Conservation (phyloP, 2,329 filamentous ascomycete species). For the Monosporascus sp. region DNA sequence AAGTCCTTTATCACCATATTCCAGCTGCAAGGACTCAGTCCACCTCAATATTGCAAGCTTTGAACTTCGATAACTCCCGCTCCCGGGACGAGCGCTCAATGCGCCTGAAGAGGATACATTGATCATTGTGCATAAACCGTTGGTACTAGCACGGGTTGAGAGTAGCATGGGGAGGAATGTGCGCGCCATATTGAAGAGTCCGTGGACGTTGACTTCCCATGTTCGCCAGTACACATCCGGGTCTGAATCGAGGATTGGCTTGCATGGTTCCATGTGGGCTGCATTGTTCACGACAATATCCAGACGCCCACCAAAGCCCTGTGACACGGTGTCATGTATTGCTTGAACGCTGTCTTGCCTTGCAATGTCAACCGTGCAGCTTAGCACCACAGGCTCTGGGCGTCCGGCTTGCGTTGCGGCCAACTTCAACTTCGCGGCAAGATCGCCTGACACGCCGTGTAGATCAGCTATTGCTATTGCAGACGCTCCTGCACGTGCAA, state of each 20-base stretch:
- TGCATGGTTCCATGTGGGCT: conserved; percentile 8
- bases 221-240: conserved; percentile 13
- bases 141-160: background rate
- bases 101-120: conserved; percentile 5
- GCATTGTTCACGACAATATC: conserved; percentile 12
- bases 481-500: conserved; percentile 15
- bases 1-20: conserved; percentile 10
- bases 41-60: conserved; percentile 12
- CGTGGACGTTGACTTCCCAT: conserved; percentile 15
- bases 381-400: conserved; percentile 7
- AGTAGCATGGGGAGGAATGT: conserved; percentile 14
- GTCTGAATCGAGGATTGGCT: conserved; percentile 12
- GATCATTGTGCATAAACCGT: conserved; percentile 10
- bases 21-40: conserved; percentile 14
- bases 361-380: conserved; percentile 10
- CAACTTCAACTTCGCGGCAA: conserved; percentile 10
- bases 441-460: conserved; percentile 8
- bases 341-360: conserved; percentile 9
- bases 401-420: conserved; percentile 12
- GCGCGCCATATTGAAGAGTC: conserved; percentile 12
- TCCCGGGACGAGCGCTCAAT: too few relatives aligned
- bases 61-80: conserved; percentile 7
- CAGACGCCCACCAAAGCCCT: conserved; percentile 7
- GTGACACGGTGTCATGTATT: conserved; percentile 2
- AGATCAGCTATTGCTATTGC: conserved; percentile 16